Conservation (phyloP, 2,329 filamentous ascomycete genomes). For the Aspergillus bombycis region DNA sequence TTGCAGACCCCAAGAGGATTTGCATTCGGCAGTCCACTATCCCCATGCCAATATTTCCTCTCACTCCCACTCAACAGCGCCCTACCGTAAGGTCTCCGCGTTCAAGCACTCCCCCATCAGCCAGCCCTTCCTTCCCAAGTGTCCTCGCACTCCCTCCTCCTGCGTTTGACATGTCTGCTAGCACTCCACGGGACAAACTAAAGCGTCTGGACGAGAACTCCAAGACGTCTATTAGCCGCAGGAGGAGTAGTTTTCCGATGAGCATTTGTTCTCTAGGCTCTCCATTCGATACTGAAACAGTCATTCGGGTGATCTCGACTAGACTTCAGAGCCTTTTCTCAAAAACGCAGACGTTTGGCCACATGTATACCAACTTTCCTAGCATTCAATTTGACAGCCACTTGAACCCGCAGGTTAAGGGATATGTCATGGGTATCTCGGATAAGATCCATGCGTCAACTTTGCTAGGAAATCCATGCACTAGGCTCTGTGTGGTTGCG, state of each 20-base stretch:
- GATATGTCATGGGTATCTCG: constrained; percentile 25
- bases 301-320: constrained; percentile 13
- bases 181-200: neutral
- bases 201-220: neutral
- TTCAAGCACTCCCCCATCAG: neutral
- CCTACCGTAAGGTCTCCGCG: neutral
- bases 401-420: constrained; percentile 19
- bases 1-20: constrained; percentile 26
- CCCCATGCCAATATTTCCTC: constrained; percentile 11
- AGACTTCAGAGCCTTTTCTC: constrained; percentile 22
- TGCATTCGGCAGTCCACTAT: constrained; percentile 12
- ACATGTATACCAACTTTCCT: constrained; percentile 20
- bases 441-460: constrained; percentile 16
- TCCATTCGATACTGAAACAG: constrained; percentile 6
- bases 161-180: neutral
- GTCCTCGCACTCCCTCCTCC: neutral
- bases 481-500: constrained; percentile 28
- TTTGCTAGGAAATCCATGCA: constrained; percentile 27
- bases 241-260: too few relatives aligned
- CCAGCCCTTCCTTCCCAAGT: neutral
- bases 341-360: constrained; percentile 20
- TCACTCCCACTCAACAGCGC: constrained; percentile 14
- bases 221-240: neutral
- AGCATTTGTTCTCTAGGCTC: neutral
- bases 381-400: constrained; percentile 19